Conservation (phyloP, 1,284 basidiomycete genomes). For the Leccinum angustisporum region DNA sequence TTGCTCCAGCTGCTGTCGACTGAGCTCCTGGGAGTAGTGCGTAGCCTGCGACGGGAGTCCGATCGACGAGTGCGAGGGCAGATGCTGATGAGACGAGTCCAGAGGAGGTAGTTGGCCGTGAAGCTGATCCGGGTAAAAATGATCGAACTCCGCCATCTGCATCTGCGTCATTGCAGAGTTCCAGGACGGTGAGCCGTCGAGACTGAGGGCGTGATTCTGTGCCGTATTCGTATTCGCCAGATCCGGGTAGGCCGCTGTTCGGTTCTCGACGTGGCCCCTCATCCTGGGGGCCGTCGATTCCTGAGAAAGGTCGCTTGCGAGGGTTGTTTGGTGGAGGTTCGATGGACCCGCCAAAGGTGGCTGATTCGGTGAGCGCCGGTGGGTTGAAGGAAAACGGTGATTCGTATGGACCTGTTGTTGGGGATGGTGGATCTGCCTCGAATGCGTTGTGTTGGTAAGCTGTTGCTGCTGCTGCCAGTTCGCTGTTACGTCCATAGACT, state of each 20-base stretch:
- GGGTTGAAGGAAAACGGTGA: slow-evolving; percentile 82
- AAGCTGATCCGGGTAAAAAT: slow-evolving; percentile 40
- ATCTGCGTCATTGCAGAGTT: slow-evolving; percentile 73
- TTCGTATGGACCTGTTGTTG: slow-evolving; percentile 39
- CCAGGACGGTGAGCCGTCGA: slow-evolving; percentile 78
- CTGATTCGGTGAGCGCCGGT: slow-evolving; percentile 49
- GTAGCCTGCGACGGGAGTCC: slow-evolving; percentile 28
- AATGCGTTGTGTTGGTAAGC: slow-evolving; percentile 31
- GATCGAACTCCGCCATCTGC: slow-evolving; percentile 38
- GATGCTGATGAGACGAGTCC: slow-evolving; percentile 47
- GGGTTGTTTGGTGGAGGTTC: slow-evolving; percentile 42
- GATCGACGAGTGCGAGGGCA: slow-evolving; percentile 50
- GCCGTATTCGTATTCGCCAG: slow-evolving; percentile 57
- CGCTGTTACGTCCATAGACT: slow-evolving; percentile 38
- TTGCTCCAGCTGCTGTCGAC: slow-evolving; percentile 44
- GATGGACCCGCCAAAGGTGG: slow-evolving; percentile 30
- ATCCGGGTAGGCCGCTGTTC: slow-evolving; percentile 27
- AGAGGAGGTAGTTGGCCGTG: slow-evolving; percentile 49
- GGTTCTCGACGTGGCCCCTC: slow-evolving; percentile 40
- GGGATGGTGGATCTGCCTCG: slow-evolving; percentile 35
- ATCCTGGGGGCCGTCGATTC: slow-evolving; percentile 51
- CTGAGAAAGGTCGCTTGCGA: slow-evolving; percentile 64
- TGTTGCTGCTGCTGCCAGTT: slow-evolving; percentile 34
- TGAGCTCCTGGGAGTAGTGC: slow-evolving; percentile 45
- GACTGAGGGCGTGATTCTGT: slow-evolving; percentile 70